Evolutionary conservation across 768 basidiomycete species (phyloP).

Genomic region (Austroboletus festivus): DNA sequence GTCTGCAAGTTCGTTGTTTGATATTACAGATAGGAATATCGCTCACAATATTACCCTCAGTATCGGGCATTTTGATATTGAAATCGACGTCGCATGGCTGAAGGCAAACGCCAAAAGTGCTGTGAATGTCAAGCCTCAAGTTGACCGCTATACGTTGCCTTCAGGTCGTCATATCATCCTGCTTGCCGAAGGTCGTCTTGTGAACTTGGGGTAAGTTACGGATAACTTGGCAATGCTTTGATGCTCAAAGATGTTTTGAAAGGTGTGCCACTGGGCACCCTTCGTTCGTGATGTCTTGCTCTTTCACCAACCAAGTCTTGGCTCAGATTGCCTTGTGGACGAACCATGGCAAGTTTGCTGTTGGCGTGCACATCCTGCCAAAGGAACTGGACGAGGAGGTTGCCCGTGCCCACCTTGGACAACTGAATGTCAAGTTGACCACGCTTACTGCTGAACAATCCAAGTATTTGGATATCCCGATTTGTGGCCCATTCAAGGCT

Average conservation of each 20-base stretch:
- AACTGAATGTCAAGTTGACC: constrained; percentile 94
- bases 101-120: constrained; percentile 83
- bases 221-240: too few species aligned
- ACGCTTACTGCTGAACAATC: constrained; percentile 70
- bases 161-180: constrained; percentile 94
- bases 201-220: constrained; percentile 93
- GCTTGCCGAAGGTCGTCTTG: constrained; percentile 97
- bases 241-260: constrained; percentile 7
- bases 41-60: constrained; percentile 40
- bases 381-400: constrained; percentile 99
- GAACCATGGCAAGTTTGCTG: constrained; percentile 83
- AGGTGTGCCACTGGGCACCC: constrained; percentile 98
- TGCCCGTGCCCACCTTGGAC: constrained; percentile 89
- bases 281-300: constrained; percentile 99
- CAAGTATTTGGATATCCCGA: constrained; percentile 87
- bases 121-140: constrained; percentile 97
- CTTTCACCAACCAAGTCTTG: constrained; percentile 97
- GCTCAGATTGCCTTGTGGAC: constrained; percentile 99
- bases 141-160: constrained; percentile 94
- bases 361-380: constrained; percentile 98
- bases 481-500: constrained; percentile 76
- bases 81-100: constrained; percentile 98
- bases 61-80: constrained; percentile 84
- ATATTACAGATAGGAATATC: too few species aligned
- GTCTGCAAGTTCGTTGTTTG: constrained; percentile 81